Conservation (phyloP, 1,139 yeast species). For the Blastobotrys buckinghamii region DNA sequence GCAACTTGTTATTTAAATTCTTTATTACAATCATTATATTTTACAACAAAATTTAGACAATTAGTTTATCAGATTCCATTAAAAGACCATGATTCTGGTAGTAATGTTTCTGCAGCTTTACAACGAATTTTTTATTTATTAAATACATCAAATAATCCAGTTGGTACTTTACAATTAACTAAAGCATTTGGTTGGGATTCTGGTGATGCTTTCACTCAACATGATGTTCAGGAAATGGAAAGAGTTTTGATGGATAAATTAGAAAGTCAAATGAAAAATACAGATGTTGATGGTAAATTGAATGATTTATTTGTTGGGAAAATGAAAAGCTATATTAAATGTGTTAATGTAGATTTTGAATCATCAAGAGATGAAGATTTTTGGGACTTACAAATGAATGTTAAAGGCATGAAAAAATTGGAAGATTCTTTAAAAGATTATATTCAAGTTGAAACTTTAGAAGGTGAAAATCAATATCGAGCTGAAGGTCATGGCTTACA, state of each 20-base stretch:
- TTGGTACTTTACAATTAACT: slow-evolving; percentile 82
- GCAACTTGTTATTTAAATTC: slow-evolving; percentile 97
- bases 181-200: slow-evolving; percentile 97
- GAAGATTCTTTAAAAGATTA: slow-evolving; percentile 78
- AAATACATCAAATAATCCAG: slow-evolving; percentile 65
- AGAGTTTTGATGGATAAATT: slow-evolving; percentile 92
- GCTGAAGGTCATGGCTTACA: slow-evolving; percentile 92
- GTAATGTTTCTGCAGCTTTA: slow-evolving; percentile 67
- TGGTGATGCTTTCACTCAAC: slow-evolving; percentile 94
- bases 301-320: slow-evolving; percentile 90
- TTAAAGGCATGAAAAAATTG: slow-evolving; percentile 70
- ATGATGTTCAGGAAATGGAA: slow-evolving; percentile 94
- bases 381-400: slow-evolving; percentile 97
- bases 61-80: slow-evolving; percentile 90
- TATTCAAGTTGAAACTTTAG: slow-evolving; percentile 79
- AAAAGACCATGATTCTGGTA: slow-evolving; percentile 39
- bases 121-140: slow-evolving; percentile 82
- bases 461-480: slow-evolving; percentile 93
- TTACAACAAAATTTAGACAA: slow-evolving; percentile 75
- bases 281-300: slow-evolving; percentile 71
- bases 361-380: slow-evolving; percentile 89
- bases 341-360: slow-evolving; percentile 93
- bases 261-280: slow-evolving; percentile 88
- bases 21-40: slow-evolving; percentile 79
- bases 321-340: slow-evolving; percentile 91